Evolutionary conservation across 176 grass and related monocot genomes (phyloP), one percentile per base, ranked within the genome.

Genomic region (Thinopyrum elongatum): DNA sequence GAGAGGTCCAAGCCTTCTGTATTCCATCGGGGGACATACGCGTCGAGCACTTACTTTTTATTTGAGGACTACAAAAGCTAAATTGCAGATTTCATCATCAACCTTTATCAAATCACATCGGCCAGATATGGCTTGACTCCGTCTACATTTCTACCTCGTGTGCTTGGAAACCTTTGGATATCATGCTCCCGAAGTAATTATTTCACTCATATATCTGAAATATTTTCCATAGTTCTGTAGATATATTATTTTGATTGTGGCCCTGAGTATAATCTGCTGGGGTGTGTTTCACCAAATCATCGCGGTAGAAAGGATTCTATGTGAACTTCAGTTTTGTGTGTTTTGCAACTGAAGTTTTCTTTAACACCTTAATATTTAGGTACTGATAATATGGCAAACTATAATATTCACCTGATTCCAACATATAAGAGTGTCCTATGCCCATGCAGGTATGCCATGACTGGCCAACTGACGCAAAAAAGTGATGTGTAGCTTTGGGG

Each of bases 401-500:
- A 1, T 58, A 59, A 10, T 25, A 80, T 0, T 76, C 29, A 27
- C 30, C n/a, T 73, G 75, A 80, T 73, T 51, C 17, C 16, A 71
- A 46, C n/a, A 79, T 51, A 30, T 57, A 73, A 84, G 74, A 65
- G 8, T 81, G 21, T n/a, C 27, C 34, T 81, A 77, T 60, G 19
- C n/a, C 55, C 41, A 83, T 95, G 74, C 42, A 95, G 90, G 83
- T 93, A 95, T 80, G 93, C 93, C 39, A 95, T 95, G 93, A 92
- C 93, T 65, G 90, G 93, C 17, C 86, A 89, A 58, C 76, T 91
- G 39, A 95, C 93, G 46, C 90, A 95, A 62, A 95, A 95, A 77
- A 92, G 93, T 76, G 93, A 95, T 51, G 93, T 95, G 6, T 95
- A 93, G 93, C 77, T 95, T 93, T 79, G 93, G 93, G 35, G 93